Base-by-base conservation (phyloP, 2,329 filamentous ascomycete genomes). In the Botrytis porri region DNA sequence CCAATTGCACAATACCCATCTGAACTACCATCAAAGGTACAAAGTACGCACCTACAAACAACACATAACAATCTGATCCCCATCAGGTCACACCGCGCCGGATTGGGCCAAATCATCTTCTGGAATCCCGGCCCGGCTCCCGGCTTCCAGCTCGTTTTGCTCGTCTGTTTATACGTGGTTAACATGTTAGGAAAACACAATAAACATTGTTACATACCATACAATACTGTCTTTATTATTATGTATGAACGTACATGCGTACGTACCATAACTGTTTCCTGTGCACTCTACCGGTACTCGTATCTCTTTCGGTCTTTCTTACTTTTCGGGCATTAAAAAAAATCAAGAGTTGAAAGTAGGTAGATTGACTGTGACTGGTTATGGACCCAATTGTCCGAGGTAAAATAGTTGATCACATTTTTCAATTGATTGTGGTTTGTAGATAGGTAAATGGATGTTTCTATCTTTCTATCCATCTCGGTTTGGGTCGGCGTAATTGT, bases 101-200 rank as follows among this genome's bases (percentile, higher is more conserved):
- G 45, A 66, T 54, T 25, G 16, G 22, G 22, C 37, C 39, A 29
- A 39, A 18, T 14, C 16, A 20, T 3, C 9, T n/a, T 25, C 18
- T 57, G 60, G 45, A 39, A n/a, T 3, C 22, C 43, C 60, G 59
- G 59, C 32, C 60, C 69, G 45, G 9, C 69, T 54, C 25, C 63
- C 70, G 63, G 18, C 32, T 61, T 54, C 32, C 64, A 67, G 10
- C 20, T 12, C 25, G 2, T 54, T 54, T 51, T 51, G 32, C 63
- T 66, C 63, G 32, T 51, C 43, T 37, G 43, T 66, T 66, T 51
- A 12, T 64, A 45, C n/a, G 62, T 64, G 62, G 29, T 32, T 63
- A 32, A 32, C 61, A 35, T 35, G 22, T 8, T 20, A 12, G 14
- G 32, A 69, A 32, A 41, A 3, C 29, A 57, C 18, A 35, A 35